Conservation (phyloP, 805 yeast genomes). For the Brettanomyces custersianus region DNA sequence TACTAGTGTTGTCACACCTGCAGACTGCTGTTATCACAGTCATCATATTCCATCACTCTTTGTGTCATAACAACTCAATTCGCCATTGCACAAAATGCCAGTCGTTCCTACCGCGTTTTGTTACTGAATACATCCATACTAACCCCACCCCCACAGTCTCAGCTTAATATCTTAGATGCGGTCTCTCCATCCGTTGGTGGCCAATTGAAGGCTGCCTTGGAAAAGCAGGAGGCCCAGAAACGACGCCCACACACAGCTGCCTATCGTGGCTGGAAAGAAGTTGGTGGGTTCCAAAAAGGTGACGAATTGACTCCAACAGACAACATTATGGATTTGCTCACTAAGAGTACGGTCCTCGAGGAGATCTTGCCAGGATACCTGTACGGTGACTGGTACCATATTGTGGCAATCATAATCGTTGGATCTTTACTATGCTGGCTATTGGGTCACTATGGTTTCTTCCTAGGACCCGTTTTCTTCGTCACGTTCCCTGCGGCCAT, state of each 20-base stretch:
- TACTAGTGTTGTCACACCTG: too few species aligned
- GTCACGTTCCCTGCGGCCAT: slow-evolving; percentile 53
- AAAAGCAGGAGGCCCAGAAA: slow-evolving; percentile 13
- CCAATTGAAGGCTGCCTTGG: slow-evolving; percentile 10
- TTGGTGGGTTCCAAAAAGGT: slow-evolving; percentile 73
- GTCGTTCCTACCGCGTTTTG: too few species aligned
- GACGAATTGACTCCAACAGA: slow-evolving; percentile 61
- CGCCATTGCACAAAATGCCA: too few species aligned
- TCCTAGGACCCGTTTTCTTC: slow-evolving; percentile 74
- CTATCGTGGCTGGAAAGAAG: slow-evolving; percentile 90
- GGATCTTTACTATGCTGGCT: slow-evolving; percentile 71
- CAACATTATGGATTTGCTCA: slow-evolving; percentile 59
- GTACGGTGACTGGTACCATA: slow-evolving; percentile 96
- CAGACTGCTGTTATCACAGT: too few species aligned
- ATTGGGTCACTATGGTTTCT: slow-evolving; percentile 67
- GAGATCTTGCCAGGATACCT: slow-evolving; percentile 62
- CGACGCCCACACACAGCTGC: slow-evolving; percentile 54
- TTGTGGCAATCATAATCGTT: slow-evolving; percentile 57
- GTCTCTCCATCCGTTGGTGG: slow-evolving; percentile 21
- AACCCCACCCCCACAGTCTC: too few species aligned
- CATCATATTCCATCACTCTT: too few species aligned
- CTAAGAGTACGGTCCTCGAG: slow-evolving; percentile 68
- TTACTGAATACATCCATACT: too few species aligned
- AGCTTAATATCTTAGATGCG: slow-evolving; percentile 20
- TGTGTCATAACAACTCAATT: too few species aligned